These are phyloP conservation scores for Dryas alaskensis DNA, from an alignment of 306 rosid genomes.

Conservation along the genomic window DNA sequence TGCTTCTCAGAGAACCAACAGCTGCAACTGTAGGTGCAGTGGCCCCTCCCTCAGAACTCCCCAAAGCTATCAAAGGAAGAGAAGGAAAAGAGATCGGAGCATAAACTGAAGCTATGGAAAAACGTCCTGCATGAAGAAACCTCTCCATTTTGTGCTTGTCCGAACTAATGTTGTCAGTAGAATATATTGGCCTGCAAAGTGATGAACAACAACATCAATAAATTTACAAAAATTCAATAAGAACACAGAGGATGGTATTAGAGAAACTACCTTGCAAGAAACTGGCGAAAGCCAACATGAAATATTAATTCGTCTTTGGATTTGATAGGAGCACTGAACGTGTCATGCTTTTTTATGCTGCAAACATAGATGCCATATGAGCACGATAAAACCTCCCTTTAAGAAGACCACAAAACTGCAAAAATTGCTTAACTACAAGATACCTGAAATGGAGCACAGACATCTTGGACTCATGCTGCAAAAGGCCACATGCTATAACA, in stretches of 20 bases:
- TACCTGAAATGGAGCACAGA: constrained; percentile 97
- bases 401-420: constrained; percentile 9
- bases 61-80: constrained; percentile 73
- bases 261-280: constrained; percentile 66
- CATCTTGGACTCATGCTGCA: constrained; percentile 92
- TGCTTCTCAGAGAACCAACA: constrained; percentile 74
- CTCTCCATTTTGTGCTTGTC: constrained; percentile 98
- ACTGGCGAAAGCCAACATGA: constrained; percentile 97
- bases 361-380: constrained; percentile 26
- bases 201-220: background rate
- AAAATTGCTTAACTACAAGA: constrained; percentile 11
- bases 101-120: constrained; percentile 77
- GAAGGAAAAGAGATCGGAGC: constrained; percentile 91
- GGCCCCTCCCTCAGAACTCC: constrained; percentile 45
- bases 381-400: constrained; percentile 6
- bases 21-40: constrained; percentile 60
- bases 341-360: constrained; percentile 83
- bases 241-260: background rate
- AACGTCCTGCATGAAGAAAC: constrained; percentile 91
- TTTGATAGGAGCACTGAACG: constrained; percentile 68
- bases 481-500: constrained; percentile 74
- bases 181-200: constrained; percentile 75
- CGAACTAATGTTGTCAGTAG: constrained; percentile 69
- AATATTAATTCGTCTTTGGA: constrained; percentile 84
- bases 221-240: background rate